Conservation (phyloP, 768 basidiomycete species). For the Tephrocybe rancida region DNA sequence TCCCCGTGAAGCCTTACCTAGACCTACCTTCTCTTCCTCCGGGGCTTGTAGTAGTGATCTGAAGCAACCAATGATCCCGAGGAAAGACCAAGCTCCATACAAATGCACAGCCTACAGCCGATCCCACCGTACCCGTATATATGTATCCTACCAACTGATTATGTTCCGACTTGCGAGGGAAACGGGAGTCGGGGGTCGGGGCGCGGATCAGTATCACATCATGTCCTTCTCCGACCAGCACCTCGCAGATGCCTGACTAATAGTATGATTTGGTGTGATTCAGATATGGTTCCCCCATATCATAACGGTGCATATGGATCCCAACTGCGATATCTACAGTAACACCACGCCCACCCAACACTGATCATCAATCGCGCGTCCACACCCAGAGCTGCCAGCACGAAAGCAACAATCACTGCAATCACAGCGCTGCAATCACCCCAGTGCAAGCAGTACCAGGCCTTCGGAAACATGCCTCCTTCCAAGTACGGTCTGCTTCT, state of each 20-base stretch:
- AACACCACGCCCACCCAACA: too few relatives aligned
- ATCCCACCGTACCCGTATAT: neutral
- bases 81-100: neutral
- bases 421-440: slow-evolving; percentile 1
- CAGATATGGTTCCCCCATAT: too few relatives aligned
- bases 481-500: too few relatives aligned
- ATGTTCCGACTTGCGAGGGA: too few relatives aligned
- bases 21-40: neutral
- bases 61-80: neutral
- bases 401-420: slow-evolving; percentile 5
- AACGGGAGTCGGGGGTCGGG: neutral
- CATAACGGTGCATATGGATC: too few relatives aligned
- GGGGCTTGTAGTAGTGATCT: neutral
- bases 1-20: neutral
- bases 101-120: neutral
- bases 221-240: neutral
- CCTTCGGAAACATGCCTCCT: too few relatives aligned
- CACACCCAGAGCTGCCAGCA: neutral
- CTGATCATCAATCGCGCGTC: slow-evolving; percentile 5
- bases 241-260: neutral
- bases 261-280: too few relatives aligned
- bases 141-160: too few relatives aligned
- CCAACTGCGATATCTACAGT: too few relatives aligned
- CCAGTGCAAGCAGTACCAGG: too few relatives aligned
- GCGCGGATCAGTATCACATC: neutral